Conservation (phyloP, 306 rosid genomes). For the Corylus avellana region DNA sequence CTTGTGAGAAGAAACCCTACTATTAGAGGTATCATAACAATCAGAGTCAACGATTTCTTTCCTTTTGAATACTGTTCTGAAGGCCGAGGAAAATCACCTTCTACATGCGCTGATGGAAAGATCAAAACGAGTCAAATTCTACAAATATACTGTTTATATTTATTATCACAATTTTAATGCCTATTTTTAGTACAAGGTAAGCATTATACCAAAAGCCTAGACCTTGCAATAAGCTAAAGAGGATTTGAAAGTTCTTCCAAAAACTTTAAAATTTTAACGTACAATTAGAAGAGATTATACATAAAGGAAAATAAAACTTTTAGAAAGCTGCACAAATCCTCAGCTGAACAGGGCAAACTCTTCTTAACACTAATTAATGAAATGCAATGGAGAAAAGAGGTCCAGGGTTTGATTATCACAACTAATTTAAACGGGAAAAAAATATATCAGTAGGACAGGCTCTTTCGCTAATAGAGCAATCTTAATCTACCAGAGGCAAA, state of each 20-base stretch:
- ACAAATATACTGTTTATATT: not conserved
- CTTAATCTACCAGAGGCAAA: no score
- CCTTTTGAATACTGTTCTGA: not conserved
- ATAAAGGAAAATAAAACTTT: not conserved
- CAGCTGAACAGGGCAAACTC: not conserved
- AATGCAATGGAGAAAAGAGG: no score
- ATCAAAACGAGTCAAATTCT: not conserved
- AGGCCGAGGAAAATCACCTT: no score
- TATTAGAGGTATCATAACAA: not conserved
- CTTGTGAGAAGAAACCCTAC: conserved; percentile 6
- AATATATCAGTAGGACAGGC: no score
- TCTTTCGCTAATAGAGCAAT: no score
- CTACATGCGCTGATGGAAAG: not conserved
- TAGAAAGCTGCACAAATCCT: not conserved
- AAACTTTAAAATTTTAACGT: not conserved
- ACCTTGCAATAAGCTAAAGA: no score
- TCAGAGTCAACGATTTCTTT: not conserved
- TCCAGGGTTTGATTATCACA: no score
- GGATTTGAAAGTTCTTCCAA: not conserved
- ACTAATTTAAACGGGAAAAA: no score
- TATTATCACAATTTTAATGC: no score
- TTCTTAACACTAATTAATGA: no score
- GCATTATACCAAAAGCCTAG: not conserved
- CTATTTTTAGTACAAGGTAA: not conserved
- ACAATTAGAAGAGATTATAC: not conserved